A percentile compares a stretch with the other conserved stretches of the same genome.
These are phyloP conservation scores for Starmerella tilneyi DNA, from an alignment of 805 yeast genomes.

Conservation along the genomic window DNA sequence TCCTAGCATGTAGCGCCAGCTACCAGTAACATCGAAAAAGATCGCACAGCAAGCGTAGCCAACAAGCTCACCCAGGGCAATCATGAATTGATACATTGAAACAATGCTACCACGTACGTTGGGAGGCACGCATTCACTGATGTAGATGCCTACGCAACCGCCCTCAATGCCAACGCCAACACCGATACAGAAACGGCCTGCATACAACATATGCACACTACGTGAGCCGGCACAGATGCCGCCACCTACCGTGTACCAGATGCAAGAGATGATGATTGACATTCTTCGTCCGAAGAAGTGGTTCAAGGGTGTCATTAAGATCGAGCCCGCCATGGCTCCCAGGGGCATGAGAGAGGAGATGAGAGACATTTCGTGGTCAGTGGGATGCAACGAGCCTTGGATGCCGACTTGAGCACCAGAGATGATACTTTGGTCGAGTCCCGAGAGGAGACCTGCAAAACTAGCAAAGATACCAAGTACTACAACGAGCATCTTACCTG, in stretches of 20 bases:
- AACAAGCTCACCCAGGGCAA: constrained; percentile 56
- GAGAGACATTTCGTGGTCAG: constrained; percentile 39
- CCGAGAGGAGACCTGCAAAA: constrained; percentile 55
- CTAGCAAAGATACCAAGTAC: constrained; percentile 50
- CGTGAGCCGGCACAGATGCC: constrained; percentile 46
- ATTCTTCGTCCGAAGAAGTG: constrained; percentile 47
- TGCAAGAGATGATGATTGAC: constrained; percentile 46
- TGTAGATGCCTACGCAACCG: constrained; percentile 53
- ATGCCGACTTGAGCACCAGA: constrained; percentile 52
- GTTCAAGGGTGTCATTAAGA: constrained; percentile 49
- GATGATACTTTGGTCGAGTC: constrained; percentile 57
- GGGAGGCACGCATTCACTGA: constrained; percentile 52
- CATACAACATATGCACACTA: constrained; percentile 42
- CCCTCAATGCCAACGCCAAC: constrained; percentile 59
- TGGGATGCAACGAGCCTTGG: constrained; percentile 36
- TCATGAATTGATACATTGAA: constrained; percentile 52
- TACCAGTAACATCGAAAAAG: constrained; percentile 44
- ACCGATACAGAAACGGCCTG: constrained; percentile 52
- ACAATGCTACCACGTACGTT: constrained; percentile 50
- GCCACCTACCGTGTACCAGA: constrained; percentile 53
- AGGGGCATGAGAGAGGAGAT: constrained; percentile 56
- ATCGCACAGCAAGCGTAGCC: constrained; percentile 58
- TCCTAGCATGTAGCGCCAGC: constrained; percentile 57
- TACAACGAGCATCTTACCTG: constrained; percentile 35
- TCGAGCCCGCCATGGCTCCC: constrained; percentile 56